These are phyloP conservation scores for Gardenia jasminoides DNA, from an alignment of 257 asterid genomes.

Conservation along the genomic window DNA sequence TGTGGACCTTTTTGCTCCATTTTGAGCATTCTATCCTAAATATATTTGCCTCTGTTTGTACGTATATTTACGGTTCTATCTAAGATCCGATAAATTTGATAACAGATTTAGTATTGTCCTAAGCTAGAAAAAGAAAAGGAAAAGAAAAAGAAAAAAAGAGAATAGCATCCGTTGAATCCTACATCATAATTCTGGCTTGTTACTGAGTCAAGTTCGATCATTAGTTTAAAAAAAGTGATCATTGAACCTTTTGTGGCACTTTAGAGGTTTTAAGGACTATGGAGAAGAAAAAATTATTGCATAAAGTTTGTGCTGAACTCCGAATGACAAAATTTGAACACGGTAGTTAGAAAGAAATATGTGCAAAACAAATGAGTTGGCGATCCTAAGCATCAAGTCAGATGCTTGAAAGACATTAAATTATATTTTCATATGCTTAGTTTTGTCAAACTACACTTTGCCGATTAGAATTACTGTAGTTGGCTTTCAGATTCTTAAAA, in stretches of 20 bases:
- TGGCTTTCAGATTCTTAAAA: too few relatives aligned
- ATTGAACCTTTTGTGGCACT: too few relatives aligned
- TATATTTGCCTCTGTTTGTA: not conserved
- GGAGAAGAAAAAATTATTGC: not conserved
- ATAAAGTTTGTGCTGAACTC: not conserved
- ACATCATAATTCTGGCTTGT: not conserved
- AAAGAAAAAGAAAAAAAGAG: not conserved
- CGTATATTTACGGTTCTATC: not conserved
- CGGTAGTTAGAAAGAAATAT: not conserved
- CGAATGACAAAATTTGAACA: not conserved
- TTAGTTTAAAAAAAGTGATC: too few relatives aligned
- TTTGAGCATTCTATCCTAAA: not conserved
- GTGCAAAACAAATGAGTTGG: not conserved
- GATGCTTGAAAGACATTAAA: not conserved
- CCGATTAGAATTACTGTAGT: too few relatives aligned
- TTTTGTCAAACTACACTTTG: too few relatives aligned
- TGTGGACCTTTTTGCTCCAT: not conserved
- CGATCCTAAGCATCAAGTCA: not conserved
- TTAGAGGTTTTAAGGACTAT: too few relatives aligned
- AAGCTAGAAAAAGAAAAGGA: not conserved
- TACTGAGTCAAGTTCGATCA: too few relatives aligned
- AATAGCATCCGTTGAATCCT: not conserved
- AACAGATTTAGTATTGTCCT: not conserved
- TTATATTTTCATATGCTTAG: too few relatives aligned
- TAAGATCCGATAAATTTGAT: not conserved